phyloP scores from a whole-genome alignment of 2,329 filamentous ascomycete species.

The Beauveria medogensis region DNA sequence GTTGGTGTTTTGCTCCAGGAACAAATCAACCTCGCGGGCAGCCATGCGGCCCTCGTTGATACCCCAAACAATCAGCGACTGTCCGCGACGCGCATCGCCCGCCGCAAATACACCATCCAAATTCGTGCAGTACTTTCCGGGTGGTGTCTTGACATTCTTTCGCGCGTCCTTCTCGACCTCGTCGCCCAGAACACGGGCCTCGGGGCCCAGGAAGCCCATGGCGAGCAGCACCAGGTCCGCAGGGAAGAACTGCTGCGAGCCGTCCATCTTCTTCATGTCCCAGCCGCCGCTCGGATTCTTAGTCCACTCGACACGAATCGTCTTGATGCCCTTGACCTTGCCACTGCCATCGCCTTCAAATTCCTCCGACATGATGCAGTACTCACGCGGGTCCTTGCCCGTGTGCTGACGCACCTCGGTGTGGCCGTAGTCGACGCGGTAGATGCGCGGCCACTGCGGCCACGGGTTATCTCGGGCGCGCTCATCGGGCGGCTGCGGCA shows the following conservation, averaged over 20 bases:
- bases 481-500: constrained; percentile 85
- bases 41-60: constrained; percentile 96
- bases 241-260: constrained; percentile 90
- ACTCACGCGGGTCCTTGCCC: constrained; percentile 92
- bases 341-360: constrained; percentile 85
- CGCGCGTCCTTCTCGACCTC: constrained; percentile 83
- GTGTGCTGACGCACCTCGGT: constrained; percentile 93
- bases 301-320: constrained; percentile 91
- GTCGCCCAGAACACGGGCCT: constrained; percentile 80
- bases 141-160: constrained; percentile 92
- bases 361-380: constrained; percentile 96
- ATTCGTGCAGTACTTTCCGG: constrained; percentile 83
- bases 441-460: constrained; percentile 97
- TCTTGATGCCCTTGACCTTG: constrained; percentile 92
- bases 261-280: constrained; percentile 98
- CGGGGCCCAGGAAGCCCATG: constrained; percentile 95
- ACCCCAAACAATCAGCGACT: constrained; percentile 95
- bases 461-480: constrained; percentile 92
- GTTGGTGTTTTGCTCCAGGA: constrained; percentile 69
- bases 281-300: constrained; percentile 82
- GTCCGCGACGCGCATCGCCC: constrained; percentile 88
- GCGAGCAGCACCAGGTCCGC: constrained; percentile 89
- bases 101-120: constrained; percentile 84
- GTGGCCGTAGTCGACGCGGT: constrained; percentile 97
- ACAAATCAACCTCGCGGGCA: constrained; percentile 85